A percentile compares a stretch with the other conserved stretches of the same genome.
These are phyloP conservation scores for Crithidia expoeki DNA, from an alignment of 208 protist genomes.

Conservation along the genomic window DNA sequence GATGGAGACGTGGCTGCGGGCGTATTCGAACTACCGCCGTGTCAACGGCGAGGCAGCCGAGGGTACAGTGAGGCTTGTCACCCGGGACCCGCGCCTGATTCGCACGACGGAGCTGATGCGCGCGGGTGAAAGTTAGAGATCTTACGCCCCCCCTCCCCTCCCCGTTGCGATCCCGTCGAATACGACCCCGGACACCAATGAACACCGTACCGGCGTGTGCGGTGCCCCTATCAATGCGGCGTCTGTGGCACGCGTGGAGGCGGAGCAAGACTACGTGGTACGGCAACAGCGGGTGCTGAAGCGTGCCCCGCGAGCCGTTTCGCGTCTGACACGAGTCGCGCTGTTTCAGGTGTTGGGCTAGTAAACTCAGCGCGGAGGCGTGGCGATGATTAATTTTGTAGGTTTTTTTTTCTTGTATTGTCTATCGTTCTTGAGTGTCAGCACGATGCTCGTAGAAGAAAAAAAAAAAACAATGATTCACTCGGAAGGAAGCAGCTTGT, in stretches of 20 bases:
- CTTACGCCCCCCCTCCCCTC: conserved; percentile 30
- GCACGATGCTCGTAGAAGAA: background rate
- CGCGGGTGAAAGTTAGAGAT: conserved; percentile 53
- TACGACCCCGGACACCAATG: background rate
- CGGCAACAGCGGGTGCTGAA: conserved; percentile 1
- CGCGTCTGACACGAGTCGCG: background rate
- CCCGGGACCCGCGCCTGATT: conserved; percentile 23
- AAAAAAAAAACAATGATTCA: background rate
- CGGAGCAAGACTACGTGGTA: conserved; percentile 16
- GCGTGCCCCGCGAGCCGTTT: background rate
- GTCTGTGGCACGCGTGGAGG: conserved; percentile 1
- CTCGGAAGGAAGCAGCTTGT: background rate
- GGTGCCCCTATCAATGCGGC: background rate
- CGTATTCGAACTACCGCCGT: conserved; percentile 8
- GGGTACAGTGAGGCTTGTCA: background rate
- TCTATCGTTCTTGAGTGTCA: too few relatives aligned
- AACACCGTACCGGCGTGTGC: conserved; percentile 11
- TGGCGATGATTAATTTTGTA: too few relatives aligned
- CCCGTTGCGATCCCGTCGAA: conserved; percentile 9
- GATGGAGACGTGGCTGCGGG: conserved; percentile 7
- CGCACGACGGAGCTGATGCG: conserved; percentile 39
- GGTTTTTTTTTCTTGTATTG: too few relatives aligned
- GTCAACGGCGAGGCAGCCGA: conserved; percentile 1
- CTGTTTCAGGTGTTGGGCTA: background rate
- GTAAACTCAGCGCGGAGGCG: background rate